Conservation (phyloP, 768 basidiomycete genomes). For the Mrakia blollopis region DNA sequence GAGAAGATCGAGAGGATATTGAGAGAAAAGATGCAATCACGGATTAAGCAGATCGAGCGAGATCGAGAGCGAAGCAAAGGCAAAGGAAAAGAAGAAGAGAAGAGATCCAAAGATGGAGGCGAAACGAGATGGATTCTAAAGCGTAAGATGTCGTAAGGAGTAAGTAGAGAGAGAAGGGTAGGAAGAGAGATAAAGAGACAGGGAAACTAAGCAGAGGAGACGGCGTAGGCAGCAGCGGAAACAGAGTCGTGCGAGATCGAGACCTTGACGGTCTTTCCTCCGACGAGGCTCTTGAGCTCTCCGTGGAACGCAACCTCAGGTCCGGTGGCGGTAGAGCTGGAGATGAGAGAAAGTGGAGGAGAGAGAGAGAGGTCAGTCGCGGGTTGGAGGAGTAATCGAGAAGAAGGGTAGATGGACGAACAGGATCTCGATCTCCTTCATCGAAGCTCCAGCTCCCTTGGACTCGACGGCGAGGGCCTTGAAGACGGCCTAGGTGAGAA, state of each 20-base stretch:
- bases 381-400: background rate
- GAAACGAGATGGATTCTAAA: background rate
- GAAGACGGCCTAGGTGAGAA: constrained; percentile 57
- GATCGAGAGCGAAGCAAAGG: background rate
- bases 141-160: constrained; percentile 13
- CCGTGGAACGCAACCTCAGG: constrained; percentile 21
- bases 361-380: constrained; percentile 11
- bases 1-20: background rate
- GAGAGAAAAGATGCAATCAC: background rate
- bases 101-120: background rate
- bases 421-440: constrained; percentile 91
- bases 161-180: background rate
- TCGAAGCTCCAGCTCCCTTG: constrained; percentile 86
- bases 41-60: background rate
- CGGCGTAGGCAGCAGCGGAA: constrained; percentile 25
- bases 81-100: background rate
- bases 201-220: constrained; percentile 18
- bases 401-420: background rate
- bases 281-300: constrained; percentile 15
- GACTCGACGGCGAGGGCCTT: constrained; percentile 86
- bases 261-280: constrained; percentile 24
- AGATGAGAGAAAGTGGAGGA: background rate
- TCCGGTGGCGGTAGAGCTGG: constrained; percentile 26
- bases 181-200: background rate
- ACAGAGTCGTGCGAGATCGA: constrained; percentile 29